Evolutionary conservation across 495 filamentous ascomycete genomes (phyloP), one percentile per base, ranked within the genome.

Genomic region (Beverwykella pulmonaria): DNA sequence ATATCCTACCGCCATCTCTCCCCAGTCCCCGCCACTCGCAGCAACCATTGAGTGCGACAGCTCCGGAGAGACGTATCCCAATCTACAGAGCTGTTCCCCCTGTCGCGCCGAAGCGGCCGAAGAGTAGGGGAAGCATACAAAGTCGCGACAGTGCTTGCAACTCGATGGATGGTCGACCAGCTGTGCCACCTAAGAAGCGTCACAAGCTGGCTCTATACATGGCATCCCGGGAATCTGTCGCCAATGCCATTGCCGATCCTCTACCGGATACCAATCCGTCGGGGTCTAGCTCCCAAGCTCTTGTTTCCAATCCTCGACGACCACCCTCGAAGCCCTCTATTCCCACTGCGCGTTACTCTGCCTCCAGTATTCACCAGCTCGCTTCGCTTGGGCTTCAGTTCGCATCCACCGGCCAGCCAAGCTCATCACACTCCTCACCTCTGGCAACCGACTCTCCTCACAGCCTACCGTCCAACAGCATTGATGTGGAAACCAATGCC

Each of bases 161-260:
- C 9, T 67, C 55, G 20, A 32, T 47, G 57, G 56, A 67, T n/a
- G 39, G 39, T 14, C 58, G 34, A 14, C 63, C 63, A 14, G 26
- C 29, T 32, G 63, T 67, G 4, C 63, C 63, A 22, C 63, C 44
- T 8, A 67, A 67, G 63, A 67, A 67, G 46, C 27, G 63, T 8
- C 56, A 54, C 47, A 67, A 60, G 26, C 49, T 67, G 17, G 55
- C 19, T 30, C 32, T 29, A 25, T 67, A 60, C 36, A 53, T 66
- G 55, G 27, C 41, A 6, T 60, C 54, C 17, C 22, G 55, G 25
- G 48, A 60, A 25, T n/a, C 53, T 26, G 29, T 65, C 22, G 53
- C 41, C 10, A 39, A 60, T 27, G 47, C 63, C 1, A n/a, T 22
- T 22, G 53, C 53, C 10, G 53, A 60, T 27, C 55, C 63, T 2